Conservation (phyloP, 78 protist species). For the Dictyostelium intermedium region DNA sequence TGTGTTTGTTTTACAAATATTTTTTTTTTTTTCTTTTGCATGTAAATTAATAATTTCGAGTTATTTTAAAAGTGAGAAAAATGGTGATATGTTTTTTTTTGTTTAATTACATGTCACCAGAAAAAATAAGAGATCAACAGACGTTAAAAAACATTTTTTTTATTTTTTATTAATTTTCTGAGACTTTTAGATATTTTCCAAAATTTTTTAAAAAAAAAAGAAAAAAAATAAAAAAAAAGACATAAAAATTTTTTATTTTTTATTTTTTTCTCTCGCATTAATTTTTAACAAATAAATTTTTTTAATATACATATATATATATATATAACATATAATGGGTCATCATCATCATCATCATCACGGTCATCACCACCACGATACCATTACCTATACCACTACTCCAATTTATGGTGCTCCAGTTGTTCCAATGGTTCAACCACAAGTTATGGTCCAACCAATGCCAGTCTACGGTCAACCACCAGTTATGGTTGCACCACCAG, state of each 20-base stretch:
- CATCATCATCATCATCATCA: neutral
- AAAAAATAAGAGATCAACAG: neutral
- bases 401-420: neutral
- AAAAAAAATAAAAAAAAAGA: no score
- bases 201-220: no score
- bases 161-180: no score
- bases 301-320: no score
- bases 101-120: neutral
- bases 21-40: no score
- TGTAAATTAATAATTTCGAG: neutral
- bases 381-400: neutral
- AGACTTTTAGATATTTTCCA: no score
- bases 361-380: neutral
- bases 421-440: conserved; percentile 3
- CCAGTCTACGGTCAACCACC: neutral
- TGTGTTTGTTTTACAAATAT: no score
- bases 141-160: neutral
- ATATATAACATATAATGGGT: neutral
- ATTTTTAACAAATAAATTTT: neutral
- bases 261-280: neutral
- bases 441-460: neutral
- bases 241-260: no score
- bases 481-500: neutral
- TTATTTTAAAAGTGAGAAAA: neutral
- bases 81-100: neutral